A percentile compares a stretch with the other conserved stretches of the same genome.
These are phyloP conservation scores for Dactylellina leptospora DNA, from an alignment of 2,329 filamentous ascomycete species.

Conservation along the genomic window DNA sequence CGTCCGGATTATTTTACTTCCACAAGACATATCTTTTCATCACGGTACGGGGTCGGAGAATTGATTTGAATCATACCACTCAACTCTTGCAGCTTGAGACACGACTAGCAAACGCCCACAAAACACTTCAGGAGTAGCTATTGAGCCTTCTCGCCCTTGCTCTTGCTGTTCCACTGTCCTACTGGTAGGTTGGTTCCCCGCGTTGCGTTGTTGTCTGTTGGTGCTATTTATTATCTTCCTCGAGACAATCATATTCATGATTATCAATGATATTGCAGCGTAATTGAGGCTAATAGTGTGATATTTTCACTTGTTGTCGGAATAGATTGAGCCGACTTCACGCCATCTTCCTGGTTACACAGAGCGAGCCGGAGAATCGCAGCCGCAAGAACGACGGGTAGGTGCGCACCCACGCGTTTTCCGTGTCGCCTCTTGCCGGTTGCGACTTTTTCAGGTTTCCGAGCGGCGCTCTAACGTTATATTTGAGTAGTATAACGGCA, in stretches of 20 bases:
- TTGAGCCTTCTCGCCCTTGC: conserved; percentile 12
- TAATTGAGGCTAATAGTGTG: conserved; percentile 2
- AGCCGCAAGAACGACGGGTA: conserved; percentile 6
- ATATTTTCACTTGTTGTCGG: conserved; percentile 4
- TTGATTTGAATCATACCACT: conserved; percentile 29
- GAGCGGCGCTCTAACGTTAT: not conserved
- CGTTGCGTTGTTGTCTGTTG: conserved; percentile 42
- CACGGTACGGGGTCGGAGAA: conserved; percentile 24
- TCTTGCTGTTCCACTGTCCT: not conserved
- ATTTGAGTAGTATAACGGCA: not conserved
- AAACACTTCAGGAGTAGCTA: not conserved
- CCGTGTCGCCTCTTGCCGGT: not conserved
- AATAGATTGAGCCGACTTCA: not conserved
- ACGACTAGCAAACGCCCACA: conserved; percentile 16
- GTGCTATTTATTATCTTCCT: conserved; percentile 31
- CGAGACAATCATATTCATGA: conserved; percentile 18
- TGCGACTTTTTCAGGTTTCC: conserved; percentile 8
- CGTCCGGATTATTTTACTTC: conserved; percentile 22
- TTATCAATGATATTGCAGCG: conserved; percentile 1
- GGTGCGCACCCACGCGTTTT: conserved; percentile 14
- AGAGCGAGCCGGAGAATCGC: not conserved
- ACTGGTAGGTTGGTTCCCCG: conserved; percentile 42
- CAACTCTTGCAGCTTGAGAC: conserved; percentile 36
- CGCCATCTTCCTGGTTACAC: conserved; percentile 23
- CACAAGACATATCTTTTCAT: conserved; percentile 19